phyloP scores from a whole-genome alignment of 257 asterid genomes.

The Solanum microdontum region DNA sequence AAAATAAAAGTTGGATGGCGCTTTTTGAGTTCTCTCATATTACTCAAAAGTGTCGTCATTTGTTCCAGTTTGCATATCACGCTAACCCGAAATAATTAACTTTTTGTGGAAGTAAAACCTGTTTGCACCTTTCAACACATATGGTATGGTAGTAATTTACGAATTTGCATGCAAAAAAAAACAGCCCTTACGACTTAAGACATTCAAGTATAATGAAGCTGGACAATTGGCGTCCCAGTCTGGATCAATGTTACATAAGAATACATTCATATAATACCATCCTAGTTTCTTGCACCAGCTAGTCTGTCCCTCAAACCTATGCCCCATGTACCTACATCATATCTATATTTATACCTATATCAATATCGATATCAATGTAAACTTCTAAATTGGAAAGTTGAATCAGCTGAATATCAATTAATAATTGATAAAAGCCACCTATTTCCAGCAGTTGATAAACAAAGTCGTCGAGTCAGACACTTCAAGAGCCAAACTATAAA shows the following conservation, averaged over 20 bases:
- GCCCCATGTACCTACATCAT: background rate
- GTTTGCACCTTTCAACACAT: background rate
- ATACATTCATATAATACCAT: background rate
- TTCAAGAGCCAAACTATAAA: background rate
- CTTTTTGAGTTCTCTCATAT: background rate
- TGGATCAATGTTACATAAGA: background rate
- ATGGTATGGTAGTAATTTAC: too few relatives aligned
- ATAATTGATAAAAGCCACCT: too few relatives aligned
- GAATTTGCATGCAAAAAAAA: too few relatives aligned
- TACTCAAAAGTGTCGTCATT: background rate
- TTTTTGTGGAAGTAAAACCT: background rate
- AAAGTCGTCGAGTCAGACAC: background rate
- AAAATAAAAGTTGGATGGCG: background rate
- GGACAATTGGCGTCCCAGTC: background rate
- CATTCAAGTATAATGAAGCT: background rate
- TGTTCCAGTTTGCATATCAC: background rate
- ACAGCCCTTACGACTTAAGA: background rate
- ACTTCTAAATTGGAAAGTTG: too few relatives aligned
- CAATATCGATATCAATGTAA: too few relatives aligned
- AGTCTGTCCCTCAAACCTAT: background rate
- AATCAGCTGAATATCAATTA: too few relatives aligned
- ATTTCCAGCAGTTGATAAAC: background rate
- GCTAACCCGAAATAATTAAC: background rate
- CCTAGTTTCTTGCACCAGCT: background rate
- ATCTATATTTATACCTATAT: too few relatives aligned